phyloP scores from a whole-genome alignment of 495 filamentous ascomycete genomes.

The Lophium mytilinum region DNA sequence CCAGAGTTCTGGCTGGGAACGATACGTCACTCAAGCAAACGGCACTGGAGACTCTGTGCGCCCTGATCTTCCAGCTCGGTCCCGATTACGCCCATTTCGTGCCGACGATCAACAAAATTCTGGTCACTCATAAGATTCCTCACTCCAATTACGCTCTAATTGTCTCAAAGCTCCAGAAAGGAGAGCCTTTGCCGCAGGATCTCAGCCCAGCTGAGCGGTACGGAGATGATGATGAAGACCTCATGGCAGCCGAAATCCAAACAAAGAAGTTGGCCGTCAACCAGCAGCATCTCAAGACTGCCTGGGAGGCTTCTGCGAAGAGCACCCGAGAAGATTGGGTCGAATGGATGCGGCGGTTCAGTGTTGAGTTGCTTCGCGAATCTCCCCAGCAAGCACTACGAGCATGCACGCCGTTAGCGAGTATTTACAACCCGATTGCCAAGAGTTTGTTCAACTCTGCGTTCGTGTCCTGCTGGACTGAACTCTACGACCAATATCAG shows the following conservation, averaged over 20 bases:
- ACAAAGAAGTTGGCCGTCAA: slow-evolving; percentile 94
- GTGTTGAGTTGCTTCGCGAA: slow-evolving; percentile 88
- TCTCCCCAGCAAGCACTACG: slow-evolving; percentile 90
- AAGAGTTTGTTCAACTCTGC: slow-evolving; percentile 94
- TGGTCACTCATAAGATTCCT: slow-evolving; percentile 54
- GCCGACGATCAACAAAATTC: slow-evolving; percentile 71
- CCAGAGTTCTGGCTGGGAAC: slow-evolving; percentile 61
- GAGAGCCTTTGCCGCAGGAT: slow-evolving; percentile 87
- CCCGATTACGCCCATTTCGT: slow-evolving; percentile 92
- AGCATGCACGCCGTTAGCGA: slow-evolving; percentile 85
- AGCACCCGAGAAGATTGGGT: slow-evolving; percentile 98
- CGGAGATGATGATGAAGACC: slow-evolving; percentile 67
- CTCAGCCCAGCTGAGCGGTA: slow-evolving; percentile 83
- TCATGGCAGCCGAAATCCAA: slow-evolving; percentile 67
- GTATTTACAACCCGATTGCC: slow-evolving; percentile 85
- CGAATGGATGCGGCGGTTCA: slow-evolving; percentile 96
- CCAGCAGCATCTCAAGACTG: slow-evolving; percentile 91
- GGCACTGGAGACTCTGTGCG: slow-evolving; percentile 92
- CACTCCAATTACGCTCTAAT: slow-evolving; percentile 86
- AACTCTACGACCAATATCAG: slow-evolving; percentile 88
- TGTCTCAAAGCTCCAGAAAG: slow-evolving; percentile 85
- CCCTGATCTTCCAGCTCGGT: slow-evolving; percentile 90
- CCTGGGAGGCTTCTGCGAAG: slow-evolving; percentile 93
- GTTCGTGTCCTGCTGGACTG: slow-evolving; percentile 98
- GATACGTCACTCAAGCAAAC: slow-evolving; percentile 70